Conservation (phyloP, 441 rosid species). For the Melastoma candidum region DNA sequence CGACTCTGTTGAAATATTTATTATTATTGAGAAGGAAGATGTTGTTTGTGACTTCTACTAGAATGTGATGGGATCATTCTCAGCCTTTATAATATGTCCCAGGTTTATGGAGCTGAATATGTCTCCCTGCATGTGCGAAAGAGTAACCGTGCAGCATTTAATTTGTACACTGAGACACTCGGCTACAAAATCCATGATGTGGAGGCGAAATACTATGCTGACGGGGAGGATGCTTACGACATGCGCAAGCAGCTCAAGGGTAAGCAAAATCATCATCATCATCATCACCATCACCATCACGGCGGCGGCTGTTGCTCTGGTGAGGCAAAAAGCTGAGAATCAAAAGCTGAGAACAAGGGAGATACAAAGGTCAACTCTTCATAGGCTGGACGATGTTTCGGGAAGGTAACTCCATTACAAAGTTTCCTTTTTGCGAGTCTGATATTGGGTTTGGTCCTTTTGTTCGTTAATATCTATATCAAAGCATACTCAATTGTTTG, state of each 20-base stretch:
- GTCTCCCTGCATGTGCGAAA: conserved; percentile 94
- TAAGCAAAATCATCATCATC: conserved; percentile 52
- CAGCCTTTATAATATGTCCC: too few species aligned
- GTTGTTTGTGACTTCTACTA: too few species aligned
- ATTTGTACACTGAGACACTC: conserved; percentile 76
- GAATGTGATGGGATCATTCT: too few species aligned
- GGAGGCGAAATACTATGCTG: conserved; percentile 95
- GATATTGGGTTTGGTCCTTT: too few species aligned
- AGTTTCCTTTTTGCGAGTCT: too few species aligned
- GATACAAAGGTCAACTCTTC: conserved; percentile 14
- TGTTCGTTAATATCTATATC: too few species aligned
- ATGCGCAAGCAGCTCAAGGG: conserved; percentile 92
- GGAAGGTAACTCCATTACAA: too few species aligned
- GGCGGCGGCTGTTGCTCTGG: conserved; percentile 83
- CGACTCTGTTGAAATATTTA: too few species aligned
- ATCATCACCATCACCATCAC: conserved; percentile 44
- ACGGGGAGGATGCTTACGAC: conserved; percentile 97
- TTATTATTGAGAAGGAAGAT: too few species aligned
- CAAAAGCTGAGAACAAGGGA: conserved; percentile 5
- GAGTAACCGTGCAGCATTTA: conserved; percentile 92
- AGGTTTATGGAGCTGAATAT: conserved; percentile 88
- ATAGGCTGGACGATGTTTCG: conserved; percentile 9
- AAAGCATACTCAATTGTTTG: too few species aligned
- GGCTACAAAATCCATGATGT: conserved; percentile 84
- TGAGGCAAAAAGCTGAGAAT: conserved; percentile 38